Percentiles rank a stretch among this genome's conserved stretches.
Evolutionary conservation across 768 basidiomycete genomes (phyloP).

Genomic region (Sarcodon sp.): DNA sequence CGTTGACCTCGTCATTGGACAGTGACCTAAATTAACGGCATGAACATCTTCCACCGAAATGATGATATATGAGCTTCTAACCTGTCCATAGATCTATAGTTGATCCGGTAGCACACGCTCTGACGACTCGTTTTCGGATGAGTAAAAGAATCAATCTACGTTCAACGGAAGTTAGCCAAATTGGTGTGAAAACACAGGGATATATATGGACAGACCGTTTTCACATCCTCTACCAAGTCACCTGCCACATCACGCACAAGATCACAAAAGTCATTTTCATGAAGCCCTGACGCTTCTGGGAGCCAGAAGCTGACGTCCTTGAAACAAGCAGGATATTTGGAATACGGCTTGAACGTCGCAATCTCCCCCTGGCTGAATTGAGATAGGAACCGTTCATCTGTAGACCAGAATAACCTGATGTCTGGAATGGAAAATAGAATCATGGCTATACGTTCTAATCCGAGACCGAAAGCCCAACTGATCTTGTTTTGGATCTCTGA

Average conservation of each 20-base stretch:
- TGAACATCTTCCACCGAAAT: neutral
- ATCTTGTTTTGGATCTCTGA: slow-evolving; percentile 65
- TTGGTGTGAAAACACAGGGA: neutral
- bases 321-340: slow-evolving; percentile 84
- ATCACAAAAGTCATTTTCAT: slow-evolving; percentile 97
- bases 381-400: slow-evolving; percentile 72
- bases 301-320: slow-evolving; percentile 97
- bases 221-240: slow-evolving; percentile 85
- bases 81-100: slow-evolving; percentile 97
- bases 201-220: slow-evolving; percentile 39
- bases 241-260: slow-evolving; percentile 87
- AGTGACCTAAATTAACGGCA: slow-evolving; percentile 43
- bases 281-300: slow-evolving; percentile 35
- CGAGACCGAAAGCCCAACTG: slow-evolving; percentile 97
- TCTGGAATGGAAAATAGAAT: slow-evolving; percentile 94
- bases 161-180: slow-evolving; percentile 3
- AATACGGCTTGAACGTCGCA: slow-evolving; percentile 79
- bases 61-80: slow-evolving; percentile 16
- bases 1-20: slow-evolving; percentile 81
- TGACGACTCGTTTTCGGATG: slow-evolving; percentile 78
- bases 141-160: slow-evolving; percentile 79
- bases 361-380: slow-evolving; percentile 78
- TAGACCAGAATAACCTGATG: slow-evolving; percentile 96
- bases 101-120: slow-evolving; percentile 82
- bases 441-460: slow-evolving; percentile 96